These are phyloP conservation scores for Debaryomycetaceae sp. DNA, from an alignment of 1,139 yeast genomes.

Conservation along the genomic window DNA sequence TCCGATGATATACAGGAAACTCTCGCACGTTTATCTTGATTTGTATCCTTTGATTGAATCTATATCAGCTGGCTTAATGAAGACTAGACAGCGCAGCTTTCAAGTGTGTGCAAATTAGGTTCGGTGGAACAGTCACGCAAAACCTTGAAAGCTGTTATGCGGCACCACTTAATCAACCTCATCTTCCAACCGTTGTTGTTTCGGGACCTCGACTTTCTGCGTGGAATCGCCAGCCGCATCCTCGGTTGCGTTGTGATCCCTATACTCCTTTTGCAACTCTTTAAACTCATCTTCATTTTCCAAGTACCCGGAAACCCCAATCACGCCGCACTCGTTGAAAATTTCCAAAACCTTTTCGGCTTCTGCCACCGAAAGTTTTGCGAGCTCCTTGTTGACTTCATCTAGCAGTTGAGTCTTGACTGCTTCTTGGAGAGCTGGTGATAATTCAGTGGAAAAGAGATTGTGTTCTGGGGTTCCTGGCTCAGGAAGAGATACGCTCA, in stretches of 20 bases:
- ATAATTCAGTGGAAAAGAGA: conserved; percentile 42
- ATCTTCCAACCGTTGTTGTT: conserved; percentile 2
- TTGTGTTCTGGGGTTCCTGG: conserved; percentile 43
- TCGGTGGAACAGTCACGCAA: no score
- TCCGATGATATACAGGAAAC: no score
- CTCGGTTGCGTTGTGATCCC: conserved; percentile 10
- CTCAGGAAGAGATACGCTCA: conserved; percentile 61
- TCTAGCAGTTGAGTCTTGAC: conserved; percentile 63
- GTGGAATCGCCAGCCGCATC: no score
- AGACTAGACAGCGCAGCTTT: no score
- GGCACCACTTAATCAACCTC: conserved; percentile 7
- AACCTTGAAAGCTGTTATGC: no score
- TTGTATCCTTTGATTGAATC: no score
- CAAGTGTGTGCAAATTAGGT: no score
- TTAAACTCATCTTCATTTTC: conserved; percentile 17
- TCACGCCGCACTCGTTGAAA: conserved; percentile 73
- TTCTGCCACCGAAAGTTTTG: conserved; percentile 59
- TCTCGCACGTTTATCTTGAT: no score
- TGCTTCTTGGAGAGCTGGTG: conserved; percentile 62
- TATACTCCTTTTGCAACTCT: conserved; percentile 13
- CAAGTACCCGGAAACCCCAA: conserved; percentile 46
- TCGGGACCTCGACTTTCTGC: no score
- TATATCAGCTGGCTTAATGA: no score
- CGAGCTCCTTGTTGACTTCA: conserved; percentile 75
- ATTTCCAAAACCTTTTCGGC: conserved; percentile 71